phyloP scores from a whole-genome alignment of 805 yeast species.

The Candida khao-thaluensis region DNA sequence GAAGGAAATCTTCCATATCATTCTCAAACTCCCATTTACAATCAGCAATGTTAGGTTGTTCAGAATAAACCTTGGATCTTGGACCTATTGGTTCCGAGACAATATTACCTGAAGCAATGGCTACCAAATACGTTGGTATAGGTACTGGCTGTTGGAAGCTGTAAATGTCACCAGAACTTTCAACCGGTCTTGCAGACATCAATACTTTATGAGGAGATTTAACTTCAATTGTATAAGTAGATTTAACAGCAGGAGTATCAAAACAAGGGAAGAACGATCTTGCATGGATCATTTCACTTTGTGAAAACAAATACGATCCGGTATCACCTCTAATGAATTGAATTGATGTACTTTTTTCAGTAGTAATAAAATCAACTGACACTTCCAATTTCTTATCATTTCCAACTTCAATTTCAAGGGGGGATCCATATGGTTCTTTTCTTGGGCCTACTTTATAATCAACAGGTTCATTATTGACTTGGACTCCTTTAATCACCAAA shows the following conservation, averaged over 20 bases:
- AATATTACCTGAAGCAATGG: constrained; percentile 35
- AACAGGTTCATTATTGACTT: constrained; percentile 19
- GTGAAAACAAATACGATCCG: constrained; percentile 36
- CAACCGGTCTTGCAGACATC: constrained; percentile 31
- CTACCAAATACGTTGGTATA: constrained; percentile 34
- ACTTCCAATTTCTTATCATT: constrained; percentile 12
- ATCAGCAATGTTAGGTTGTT: constrained; percentile 23
- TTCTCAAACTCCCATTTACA: constrained; percentile 37
- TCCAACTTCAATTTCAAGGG: constrained; percentile 18
- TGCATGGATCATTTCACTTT: constrained; percentile 38
- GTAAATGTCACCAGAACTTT: constrained; percentile 15
- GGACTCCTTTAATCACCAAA: constrained; percentile 19
- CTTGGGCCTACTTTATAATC: constrained; percentile 11
- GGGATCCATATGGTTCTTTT: constrained; percentile 25
- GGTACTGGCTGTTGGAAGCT: constrained; percentile 34
- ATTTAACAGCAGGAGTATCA: constrained; percentile 35
- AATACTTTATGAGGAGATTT: constrained; percentile 25
- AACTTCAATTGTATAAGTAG: constrained; percentile 26
- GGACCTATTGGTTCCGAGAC: constrained; percentile 33
- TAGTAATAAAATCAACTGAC: constrained; percentile 24
- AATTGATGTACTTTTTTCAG: constrained; percentile 32
- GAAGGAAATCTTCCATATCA: constrained; percentile 34
- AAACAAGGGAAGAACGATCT: constrained; percentile 37
- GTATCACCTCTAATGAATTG: constrained; percentile 36
- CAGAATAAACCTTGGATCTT: constrained; percentile 31